Conservation (phyloP, 2,329 filamentous ascomycete species). For the Fusarium clavum region DNA sequence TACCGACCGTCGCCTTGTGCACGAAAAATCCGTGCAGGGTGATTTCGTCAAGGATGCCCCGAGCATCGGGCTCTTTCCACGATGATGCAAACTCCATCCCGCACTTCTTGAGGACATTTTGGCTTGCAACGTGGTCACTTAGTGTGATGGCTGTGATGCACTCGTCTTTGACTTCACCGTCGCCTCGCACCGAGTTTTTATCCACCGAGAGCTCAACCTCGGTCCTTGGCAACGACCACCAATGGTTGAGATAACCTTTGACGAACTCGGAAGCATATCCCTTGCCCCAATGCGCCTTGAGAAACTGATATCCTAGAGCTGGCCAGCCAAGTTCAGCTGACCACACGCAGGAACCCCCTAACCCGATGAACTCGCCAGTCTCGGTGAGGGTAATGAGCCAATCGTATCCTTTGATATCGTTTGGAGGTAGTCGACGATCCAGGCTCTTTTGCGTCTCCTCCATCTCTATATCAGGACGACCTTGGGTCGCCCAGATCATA, state of each 20-base stretch:
- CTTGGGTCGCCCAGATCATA: constrained; percentile 68
- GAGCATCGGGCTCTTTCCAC: constrained; percentile 50
- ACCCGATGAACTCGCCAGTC: constrained; percentile 64
- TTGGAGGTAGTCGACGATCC: constrained; percentile 58
- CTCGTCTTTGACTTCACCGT: constrained; percentile 52
- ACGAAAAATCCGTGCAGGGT: constrained; percentile 45
- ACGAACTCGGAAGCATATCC: constrained; percentile 70
- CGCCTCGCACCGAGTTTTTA: constrained; percentile 50
- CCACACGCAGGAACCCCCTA: constrained; percentile 57
- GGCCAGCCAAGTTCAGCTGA: constrained; percentile 63
- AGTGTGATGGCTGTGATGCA: constrained; percentile 61
- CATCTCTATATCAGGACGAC: constrained; percentile 56
- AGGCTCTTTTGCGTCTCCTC: constrained; percentile 58
- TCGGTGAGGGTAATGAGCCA: constrained; percentile 62
- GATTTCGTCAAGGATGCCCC: constrained; percentile 28
- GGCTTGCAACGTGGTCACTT: constrained; percentile 63
- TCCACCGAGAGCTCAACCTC: constrained; percentile 59
- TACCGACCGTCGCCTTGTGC: constrained; percentile 10
- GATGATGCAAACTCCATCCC: constrained; percentile 63
- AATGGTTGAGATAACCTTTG: constrained; percentile 58
- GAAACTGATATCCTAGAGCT: constrained; percentile 69
- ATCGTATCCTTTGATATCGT: constrained; percentile 66
- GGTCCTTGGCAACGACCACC: constrained; percentile 62
- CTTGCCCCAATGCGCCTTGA: constrained; percentile 64
- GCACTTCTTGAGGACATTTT: constrained; percentile 65